Evolutionary conservation across 2,329 filamentous ascomycete species (phyloP).

Genomic region (Ophiostoma perfectum): DNA sequence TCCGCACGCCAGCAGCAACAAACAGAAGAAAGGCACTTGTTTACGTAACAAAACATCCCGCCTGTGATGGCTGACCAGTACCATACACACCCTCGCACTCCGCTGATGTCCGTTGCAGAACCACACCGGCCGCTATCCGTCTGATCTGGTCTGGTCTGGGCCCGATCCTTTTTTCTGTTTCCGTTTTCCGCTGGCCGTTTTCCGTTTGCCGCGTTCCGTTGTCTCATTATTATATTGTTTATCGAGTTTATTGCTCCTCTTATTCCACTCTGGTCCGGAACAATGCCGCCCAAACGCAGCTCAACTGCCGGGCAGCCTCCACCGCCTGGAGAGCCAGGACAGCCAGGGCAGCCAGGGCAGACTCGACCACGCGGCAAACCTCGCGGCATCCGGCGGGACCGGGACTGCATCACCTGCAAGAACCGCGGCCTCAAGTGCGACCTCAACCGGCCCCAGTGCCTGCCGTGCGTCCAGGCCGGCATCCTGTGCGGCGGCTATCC

Average conservation of each 20-base stretch:
- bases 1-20: not conserved
- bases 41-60: not conserved
- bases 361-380: constrained; percentile 23
- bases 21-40: not conserved
- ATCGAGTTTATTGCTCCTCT: too few species aligned
- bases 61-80: not conserved
- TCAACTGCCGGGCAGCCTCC: not conserved
- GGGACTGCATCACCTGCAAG: constrained; percentile 27
- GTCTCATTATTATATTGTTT: too few species aligned
- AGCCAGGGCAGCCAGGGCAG: not conserved
- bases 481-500: constrained; percentile 33
- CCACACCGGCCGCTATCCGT: not conserved
- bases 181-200: too few species aligned
- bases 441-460: constrained; percentile 27
- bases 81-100: not conserved
- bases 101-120: constrained; percentile 2
- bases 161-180: too few species aligned
- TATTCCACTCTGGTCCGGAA: not conserved
- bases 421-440: constrained; percentile 25
- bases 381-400: constrained; percentile 25
- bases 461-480: constrained; percentile 29
- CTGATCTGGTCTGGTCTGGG: not conserved
- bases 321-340: not conserved
- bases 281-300: constrained; percentile 11
- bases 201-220: too few species aligned